Percentiles rank a stretch among this genome's conserved stretches.
These are phyloP conservation scores for Boletus insuetus DNA, from an alignment of 768 basidiomycete species.

Conservation along the genomic window DNA sequence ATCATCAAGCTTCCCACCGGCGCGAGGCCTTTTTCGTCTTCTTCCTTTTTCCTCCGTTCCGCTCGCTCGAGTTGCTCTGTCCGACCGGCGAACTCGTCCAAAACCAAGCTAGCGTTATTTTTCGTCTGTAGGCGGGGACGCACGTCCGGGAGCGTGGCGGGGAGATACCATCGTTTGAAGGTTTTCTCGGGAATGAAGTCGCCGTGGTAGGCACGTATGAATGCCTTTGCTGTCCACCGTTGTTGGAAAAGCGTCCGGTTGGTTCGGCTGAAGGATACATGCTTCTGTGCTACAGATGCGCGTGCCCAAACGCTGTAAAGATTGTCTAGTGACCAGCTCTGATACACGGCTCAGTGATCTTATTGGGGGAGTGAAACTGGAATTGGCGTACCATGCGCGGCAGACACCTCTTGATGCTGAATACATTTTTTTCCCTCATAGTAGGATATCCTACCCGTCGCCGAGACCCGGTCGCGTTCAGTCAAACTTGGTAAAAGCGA, in stretches of 20 bases:
- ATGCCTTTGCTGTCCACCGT: conserved; percentile 83
- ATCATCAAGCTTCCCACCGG: conserved; percentile 97
- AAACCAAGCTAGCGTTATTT: conserved; percentile 37
- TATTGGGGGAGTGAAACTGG: neutral
- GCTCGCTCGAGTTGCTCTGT: conserved; percentile 39
- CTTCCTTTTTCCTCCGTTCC: conserved; percentile 49
- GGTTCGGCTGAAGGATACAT: conserved; percentile 56
- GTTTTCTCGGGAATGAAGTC: conserved; percentile 90
- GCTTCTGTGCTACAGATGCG: conserved; percentile 45
- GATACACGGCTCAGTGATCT: conserved; percentile 7
- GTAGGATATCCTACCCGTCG: conserved; percentile 12
- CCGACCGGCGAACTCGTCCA: conserved; percentile 61
- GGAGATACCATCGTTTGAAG: conserved; percentile 95
- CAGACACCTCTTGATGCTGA: conserved; percentile 49
- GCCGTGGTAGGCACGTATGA: conserved; percentile 92
- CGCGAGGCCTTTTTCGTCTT: conserved; percentile 62
- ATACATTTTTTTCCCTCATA: conserved; percentile 51
- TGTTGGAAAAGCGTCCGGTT: conserved; percentile 79
- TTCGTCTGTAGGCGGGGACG: conserved; percentile 50
- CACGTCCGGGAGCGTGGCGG: conserved; percentile 80
- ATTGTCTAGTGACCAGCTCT: conserved; percentile 91
- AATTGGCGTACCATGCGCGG: conserved; percentile 68
- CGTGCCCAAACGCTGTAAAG: conserved; percentile 88
- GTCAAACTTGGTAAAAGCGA: neutral
- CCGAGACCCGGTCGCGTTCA: neutral